Base-by-base conservation (phyloP, 2,329 filamentous ascomycete genomes). In the Pyrenochaeta sp. region DNA sequence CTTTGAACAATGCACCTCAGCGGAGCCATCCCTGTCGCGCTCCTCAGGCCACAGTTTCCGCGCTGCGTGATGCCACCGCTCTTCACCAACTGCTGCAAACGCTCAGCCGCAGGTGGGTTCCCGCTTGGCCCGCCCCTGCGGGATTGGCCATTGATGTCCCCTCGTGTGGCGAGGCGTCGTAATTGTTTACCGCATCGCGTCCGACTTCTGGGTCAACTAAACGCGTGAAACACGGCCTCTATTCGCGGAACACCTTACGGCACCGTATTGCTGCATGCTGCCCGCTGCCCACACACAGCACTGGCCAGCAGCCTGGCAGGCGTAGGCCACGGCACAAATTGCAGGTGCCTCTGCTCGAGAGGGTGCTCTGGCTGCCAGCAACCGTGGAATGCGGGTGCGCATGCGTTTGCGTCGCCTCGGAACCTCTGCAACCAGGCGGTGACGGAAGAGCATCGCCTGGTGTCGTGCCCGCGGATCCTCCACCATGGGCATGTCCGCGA, bases 91-190 rank as follows among this genome's bases (percentile, higher is more conserved):
- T 60, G 51, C 59, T 61, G 54, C 59, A 62, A 58, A 61, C 63
- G 49, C 56, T 60, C 57, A 61, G 64, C 63, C 60, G 64, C 64
- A 56, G 55, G 32, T 43, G 46, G 53, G 57, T 45, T 34, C 35
- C 51, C 44, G 37, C 40, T 28, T 26, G 34, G 46, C 30, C 37
- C 40, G 44, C 34, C 23, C n/a, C 29, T 42, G 53, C 52, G 49
- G n/a, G 46, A 47, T 51, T 56, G 55, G 58, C 31, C 26, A 28
- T 26, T 17, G 14, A 24, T 19, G n/a, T 20, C 30, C 22, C 45
- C 32, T 34, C 14, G 24, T 41, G 39, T 26, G 35, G 46, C 35
- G 28, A 29, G 37, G 24, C 31, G 41, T 45, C 46, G 48, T 46
- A 46, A 49, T 37, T 55, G 46, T 55, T 55, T 53, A 52, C 46